A percentile compares a stretch with the other conserved stretches of the same genome.
Evolutionary conservation across 345 rosid species (phyloP).

Genomic region (Dipteronia sinensis): DNA sequence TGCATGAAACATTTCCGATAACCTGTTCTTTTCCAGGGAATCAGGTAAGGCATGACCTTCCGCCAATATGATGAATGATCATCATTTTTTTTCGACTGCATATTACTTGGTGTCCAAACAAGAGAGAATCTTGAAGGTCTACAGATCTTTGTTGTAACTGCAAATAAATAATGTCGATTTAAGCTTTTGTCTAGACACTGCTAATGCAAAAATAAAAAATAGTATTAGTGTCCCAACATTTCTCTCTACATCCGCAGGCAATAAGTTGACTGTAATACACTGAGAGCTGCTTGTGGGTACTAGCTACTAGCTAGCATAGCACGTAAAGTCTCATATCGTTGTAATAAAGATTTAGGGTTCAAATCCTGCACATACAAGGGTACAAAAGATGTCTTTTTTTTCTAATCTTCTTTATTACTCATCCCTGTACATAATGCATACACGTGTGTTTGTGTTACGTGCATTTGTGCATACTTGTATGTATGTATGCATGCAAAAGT

Average conservation of each 20-base stretch:
- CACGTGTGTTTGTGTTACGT: background rate
- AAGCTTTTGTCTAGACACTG: background rate
- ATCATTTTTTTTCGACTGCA: conserved; percentile 39
- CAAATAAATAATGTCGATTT: conserved; percentile 28
- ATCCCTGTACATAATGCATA: background rate
- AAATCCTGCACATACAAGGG: too few relatives aligned
- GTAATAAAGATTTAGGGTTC: too few relatives aligned
- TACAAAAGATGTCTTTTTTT: too few relatives aligned
- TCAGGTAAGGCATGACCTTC: conserved; percentile 65
- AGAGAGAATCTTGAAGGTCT: conserved; percentile 62
- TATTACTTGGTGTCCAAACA: conserved; percentile 74
- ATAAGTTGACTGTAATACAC: too few relatives aligned
- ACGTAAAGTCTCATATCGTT: too few relatives aligned
- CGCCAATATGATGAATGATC: conserved; percentile 38
- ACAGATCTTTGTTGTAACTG: conserved; percentile 49
- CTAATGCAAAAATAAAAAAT: too few relatives aligned
- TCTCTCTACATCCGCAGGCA: too few relatives aligned
- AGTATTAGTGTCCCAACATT: too few relatives aligned
- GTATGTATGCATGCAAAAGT: background rate
- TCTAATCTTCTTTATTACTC: too few relatives aligned
- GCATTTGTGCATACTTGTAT: background rate
- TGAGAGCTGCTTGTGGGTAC: too few relatives aligned
- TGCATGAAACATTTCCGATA: conserved; percentile 57
- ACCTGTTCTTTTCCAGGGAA: conserved; percentile 90
- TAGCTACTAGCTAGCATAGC: too few relatives aligned